Percentiles rank a stretch among this genome's conserved stretches.
phyloP scores from a whole-genome alignment of 2,329 filamentous ascomycete genomes.

The Pseudocercospora cruenta region DNA sequence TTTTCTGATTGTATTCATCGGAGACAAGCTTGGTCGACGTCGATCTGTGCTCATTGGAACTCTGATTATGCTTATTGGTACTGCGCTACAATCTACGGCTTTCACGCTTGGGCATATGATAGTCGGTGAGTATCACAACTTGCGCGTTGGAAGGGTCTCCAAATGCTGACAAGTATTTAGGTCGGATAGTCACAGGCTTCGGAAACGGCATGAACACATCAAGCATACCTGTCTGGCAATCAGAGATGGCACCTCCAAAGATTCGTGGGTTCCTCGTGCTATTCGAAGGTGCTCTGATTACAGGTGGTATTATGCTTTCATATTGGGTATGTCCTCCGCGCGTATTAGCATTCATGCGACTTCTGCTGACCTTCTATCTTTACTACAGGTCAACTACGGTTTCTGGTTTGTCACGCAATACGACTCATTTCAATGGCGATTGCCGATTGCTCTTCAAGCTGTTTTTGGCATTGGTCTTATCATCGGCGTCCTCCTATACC shows the following conservation, averaged over 20 bases:
- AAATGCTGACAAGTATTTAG: not conserved
- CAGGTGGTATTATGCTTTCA: slow-evolving; percentile 55
- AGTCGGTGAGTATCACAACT: slow-evolving; percentile 38
- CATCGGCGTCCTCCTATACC: slow-evolving; percentile 52
- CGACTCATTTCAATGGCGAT: slow-evolving; percentile 53
- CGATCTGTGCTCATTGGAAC: slow-evolving; percentile 63
- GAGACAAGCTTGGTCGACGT: slow-evolving; percentile 62
- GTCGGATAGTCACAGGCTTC: slow-evolving; percentile 54
- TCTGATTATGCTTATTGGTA: slow-evolving; percentile 62
- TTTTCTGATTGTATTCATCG: slow-evolving; percentile 48
- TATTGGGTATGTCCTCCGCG: slow-evolving; percentile 50
- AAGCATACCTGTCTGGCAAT: slow-evolving; percentile 54
- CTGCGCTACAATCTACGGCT: slow-evolving; percentile 59
- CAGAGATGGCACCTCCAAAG: slow-evolving; percentile 76
- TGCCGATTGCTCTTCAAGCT: slow-evolving; percentile 60
- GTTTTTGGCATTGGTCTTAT: slow-evolving; percentile 58
- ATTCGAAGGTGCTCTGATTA: slow-evolving; percentile 83
- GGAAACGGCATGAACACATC: slow-evolving; percentile 42
- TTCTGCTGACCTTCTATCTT: slow-evolving; percentile 43
- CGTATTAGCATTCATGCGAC: slow-evolving; percentile 23
- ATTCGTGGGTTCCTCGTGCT: slow-evolving; percentile 91
- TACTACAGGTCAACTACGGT: slow-evolving; percentile 48
- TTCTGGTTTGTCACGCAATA: slow-evolving; percentile 43
- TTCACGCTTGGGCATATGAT: slow-evolving; percentile 53
- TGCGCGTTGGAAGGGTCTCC: not conserved